Evolutionary conservation across 1,139 yeast genomes (phyloP).

Genomic region (Kodamaea anthophila): DNA sequence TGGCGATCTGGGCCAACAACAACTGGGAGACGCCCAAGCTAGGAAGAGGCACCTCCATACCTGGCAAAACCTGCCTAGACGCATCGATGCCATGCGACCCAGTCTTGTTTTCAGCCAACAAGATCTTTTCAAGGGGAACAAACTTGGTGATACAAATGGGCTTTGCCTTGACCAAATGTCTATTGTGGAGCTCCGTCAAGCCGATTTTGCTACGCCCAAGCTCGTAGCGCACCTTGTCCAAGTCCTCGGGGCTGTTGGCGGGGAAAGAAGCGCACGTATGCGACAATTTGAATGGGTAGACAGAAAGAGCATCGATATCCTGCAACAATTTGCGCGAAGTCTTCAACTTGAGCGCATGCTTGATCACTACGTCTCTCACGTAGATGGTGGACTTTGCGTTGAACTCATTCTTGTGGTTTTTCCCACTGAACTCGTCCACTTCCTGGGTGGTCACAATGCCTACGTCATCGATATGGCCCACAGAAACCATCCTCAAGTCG

Average conservation of each 20-base stretch:
- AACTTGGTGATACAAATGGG: slow-evolving; percentile 70
- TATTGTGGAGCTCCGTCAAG: slow-evolving; percentile 71
- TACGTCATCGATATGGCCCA: slow-evolving; percentile 45
- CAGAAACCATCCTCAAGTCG: slow-evolving; percentile 76
- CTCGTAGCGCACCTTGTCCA: slow-evolving; percentile 19
- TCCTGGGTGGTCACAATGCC: slow-evolving; percentile 66
- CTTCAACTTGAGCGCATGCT: slow-evolving; percentile 69
- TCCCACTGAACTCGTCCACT: slow-evolving; percentile 58
- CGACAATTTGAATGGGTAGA: slow-evolving; percentile 83
- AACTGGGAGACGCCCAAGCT: slow-evolving; percentile 61
- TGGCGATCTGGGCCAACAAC: slow-evolving; percentile 57
- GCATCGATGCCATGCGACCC: slow-evolving; percentile 64
- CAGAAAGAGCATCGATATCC: slow-evolving; percentile 73
- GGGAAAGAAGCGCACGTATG: slow-evolving; percentile 61
- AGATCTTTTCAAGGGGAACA: slow-evolving; percentile 59
- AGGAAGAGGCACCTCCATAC: slow-evolving; percentile 68
- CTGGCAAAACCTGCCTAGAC: slow-evolving; percentile 61
- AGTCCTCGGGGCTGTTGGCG: slow-evolving; percentile 32
- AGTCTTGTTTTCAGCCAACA: slow-evolving; percentile 56
- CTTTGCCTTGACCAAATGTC: slow-evolving; percentile 70
- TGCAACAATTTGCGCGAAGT: slow-evolving; percentile 68
- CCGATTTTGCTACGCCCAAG: slow-evolving; percentile 65
- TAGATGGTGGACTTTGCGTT: slow-evolving; percentile 66
- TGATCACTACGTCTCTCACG: slow-evolving; percentile 79
- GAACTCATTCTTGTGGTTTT: slow-evolving; percentile 48